Base-by-base conservation (phyloP, 768 basidiomycete genomes). In the Lactarius tabidus region DNA sequence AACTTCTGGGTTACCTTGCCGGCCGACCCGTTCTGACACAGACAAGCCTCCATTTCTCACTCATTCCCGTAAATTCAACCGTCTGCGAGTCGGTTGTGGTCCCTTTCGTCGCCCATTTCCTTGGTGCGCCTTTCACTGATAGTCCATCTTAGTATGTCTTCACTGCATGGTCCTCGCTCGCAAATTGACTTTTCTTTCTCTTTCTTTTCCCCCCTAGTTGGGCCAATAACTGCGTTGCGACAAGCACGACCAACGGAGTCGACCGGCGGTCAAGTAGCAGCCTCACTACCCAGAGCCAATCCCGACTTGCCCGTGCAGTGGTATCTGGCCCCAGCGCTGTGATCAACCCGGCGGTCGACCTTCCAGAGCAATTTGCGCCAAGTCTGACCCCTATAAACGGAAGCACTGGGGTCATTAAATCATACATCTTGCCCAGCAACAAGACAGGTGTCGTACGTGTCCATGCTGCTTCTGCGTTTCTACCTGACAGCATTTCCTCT, bases 151-250 rank as follows among this genome's bases (percentile, higher is more conserved):
- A 78, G 86, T 86, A 59, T 66, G 84, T 75, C 8, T 28, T 57
- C 55, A 17, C 10, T n/a, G 6, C 28, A 60, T 20, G 17, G 35
- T 28, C 2, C 18, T 14, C 51, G n/a, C 18, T 31, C 51, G 18
- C 35, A 15, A 45, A 10, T 51, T 8, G 3, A 7, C 41, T 8
- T 20, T 38, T 8, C 20, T 36, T 28, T 31, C n/a, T n/a, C n/a
- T n/a, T n/a, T n/a, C n/a, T n/a, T n/a, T n/a, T n/a, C n/a, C n/a
- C n/a, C n/a, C n/a, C 12, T 67, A 87, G 85, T 78, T 88, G 85
- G 85, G 75, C 68, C 1, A 77, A 75, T 63, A 88, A 88, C 68
- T 89, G 86, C 71, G 84, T 78, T 18, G 84, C 82, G 0, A 83
- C 76, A 48, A 67, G 70, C 1, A 63, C 28, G 28, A 86, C 85